A percentile compares a stretch with the other conserved stretches of the same genome.
Evolutionary conservation across 371 early-diverging fungal genomes (phyloP).

Genomic region (Mortierella sp.): DNA sequence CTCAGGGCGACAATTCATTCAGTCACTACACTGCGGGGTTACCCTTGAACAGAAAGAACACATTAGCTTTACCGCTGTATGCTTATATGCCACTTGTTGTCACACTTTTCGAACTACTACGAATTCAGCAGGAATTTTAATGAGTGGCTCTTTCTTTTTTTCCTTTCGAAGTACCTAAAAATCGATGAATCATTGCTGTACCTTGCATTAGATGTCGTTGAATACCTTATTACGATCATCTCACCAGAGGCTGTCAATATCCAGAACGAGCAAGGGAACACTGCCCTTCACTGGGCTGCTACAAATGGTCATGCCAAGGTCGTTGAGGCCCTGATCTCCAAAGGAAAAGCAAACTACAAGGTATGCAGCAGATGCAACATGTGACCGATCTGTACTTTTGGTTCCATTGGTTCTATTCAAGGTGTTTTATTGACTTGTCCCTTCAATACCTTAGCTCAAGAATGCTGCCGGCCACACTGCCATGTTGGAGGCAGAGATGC

Average conservation of each 20-base stretch:
- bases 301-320: conserved; percentile 82
- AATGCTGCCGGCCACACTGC: conserved; percentile 71
- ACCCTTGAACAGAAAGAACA: background rate
- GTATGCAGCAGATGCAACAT: conserved; percentile 53
- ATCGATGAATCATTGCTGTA: background rate
- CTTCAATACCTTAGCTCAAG: conserved; percentile 61
- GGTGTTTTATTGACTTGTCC: background rate
- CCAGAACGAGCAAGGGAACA: conserved; percentile 80
- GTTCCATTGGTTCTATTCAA: background rate
- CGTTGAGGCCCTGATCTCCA: conserved; percentile 70
- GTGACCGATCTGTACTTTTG: too few relatives aligned
- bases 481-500: conserved; percentile 76
- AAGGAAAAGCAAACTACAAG: conserved; percentile 73
- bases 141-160: background rate
- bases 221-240: conserved; percentile 48
- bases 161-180: background rate
- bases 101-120: background rate
- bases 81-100: too few relatives aligned
- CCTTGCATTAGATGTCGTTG: conserved; percentile 39
- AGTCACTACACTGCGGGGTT: background rate
- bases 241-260: conserved; percentile 62
- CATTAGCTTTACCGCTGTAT: background rate
- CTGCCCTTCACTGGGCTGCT: conserved; percentile 92
- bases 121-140: background rate
- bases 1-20: background rate